phyloP scores from a whole-genome alignment of 176 grass and related monocot genomes.

The Poa annua region DNA sequence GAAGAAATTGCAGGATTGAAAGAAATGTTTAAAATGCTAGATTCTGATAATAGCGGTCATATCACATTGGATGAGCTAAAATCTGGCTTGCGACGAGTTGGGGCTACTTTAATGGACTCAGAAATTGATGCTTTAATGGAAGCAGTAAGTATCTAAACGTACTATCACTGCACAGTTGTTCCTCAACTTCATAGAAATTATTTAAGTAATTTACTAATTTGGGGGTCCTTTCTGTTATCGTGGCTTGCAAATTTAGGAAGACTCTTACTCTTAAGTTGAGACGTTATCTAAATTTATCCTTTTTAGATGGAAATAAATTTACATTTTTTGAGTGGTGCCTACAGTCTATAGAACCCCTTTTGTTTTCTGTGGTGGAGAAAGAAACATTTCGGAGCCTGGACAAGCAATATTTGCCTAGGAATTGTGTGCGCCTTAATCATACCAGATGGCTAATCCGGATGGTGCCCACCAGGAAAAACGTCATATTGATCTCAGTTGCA shows the following conservation, averaged over 20 bases:
- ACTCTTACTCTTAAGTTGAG: background rate
- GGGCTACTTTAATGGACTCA: constrained; percentile 71
- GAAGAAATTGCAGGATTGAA: constrained; percentile 83
- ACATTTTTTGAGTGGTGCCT: background rate
- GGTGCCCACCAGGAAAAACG: background rate
- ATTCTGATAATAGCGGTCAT: constrained; percentile 73
- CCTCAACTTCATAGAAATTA: background rate
- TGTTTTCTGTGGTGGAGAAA: background rate
- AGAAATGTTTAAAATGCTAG: constrained; percentile 91
- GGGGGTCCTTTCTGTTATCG: background rate
- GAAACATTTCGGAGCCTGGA: background rate
- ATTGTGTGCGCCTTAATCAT: background rate
- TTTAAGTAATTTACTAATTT: background rate
- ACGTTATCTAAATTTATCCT: background rate
- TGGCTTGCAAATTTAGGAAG: background rate
- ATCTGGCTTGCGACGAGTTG: constrained; percentile 64
- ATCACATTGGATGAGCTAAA: constrained; percentile 79
- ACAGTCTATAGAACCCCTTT: background rate
- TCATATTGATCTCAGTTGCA: constrained; percentile 2
- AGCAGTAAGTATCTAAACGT: constrained; percentile 56
- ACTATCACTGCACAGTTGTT: background rate
- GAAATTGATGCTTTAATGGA: constrained; percentile 80
- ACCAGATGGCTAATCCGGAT: background rate
- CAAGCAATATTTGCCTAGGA: background rate
- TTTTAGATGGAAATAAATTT: background rate